phyloP scores from a whole-genome alignment of 2,329 filamentous ascomycete species.

The Juglanconis oblonga region DNA sequence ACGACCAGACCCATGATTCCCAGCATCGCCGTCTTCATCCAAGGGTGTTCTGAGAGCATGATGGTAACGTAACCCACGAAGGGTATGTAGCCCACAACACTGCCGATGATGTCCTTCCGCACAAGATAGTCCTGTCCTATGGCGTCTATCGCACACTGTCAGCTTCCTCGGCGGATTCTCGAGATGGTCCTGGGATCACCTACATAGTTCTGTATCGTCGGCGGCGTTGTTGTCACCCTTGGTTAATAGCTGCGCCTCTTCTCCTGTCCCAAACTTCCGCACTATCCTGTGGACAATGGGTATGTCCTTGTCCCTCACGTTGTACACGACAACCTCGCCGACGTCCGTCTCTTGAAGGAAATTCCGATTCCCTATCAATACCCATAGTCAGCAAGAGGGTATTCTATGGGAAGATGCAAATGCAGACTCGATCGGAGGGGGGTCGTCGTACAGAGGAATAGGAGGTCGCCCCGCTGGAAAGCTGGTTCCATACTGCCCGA shows the following conservation, averaged over 20 bases:
- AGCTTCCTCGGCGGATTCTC: background rate
- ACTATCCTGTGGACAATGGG: slow-evolving; percentile 95
- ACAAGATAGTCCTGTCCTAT: slow-evolving; percentile 82
- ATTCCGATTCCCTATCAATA: slow-evolving; percentile 56
- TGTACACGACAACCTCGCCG: slow-evolving; percentile 63
- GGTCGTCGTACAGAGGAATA: slow-evolving; percentile 59
- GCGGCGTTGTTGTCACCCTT: slow-evolving; percentile 97
- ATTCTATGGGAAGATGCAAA: background rate
- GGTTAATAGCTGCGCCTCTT: slow-evolving; percentile 73
- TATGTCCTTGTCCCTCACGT: slow-evolving; percentile 90
- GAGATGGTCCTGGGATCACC: background rate
- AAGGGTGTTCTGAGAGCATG: slow-evolving; percentile 89
- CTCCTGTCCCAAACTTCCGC: slow-evolving; percentile 62
- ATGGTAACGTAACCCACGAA: slow-evolving; percentile 98
- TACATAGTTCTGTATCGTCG: slow-evolving; percentile 76
- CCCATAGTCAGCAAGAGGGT: background rate
- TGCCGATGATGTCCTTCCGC: slow-evolving; percentile 88
- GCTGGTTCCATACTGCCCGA: slow-evolving; percentile 83
- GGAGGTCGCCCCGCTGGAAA: slow-evolving; percentile 73
- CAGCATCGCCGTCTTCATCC: slow-evolving; percentile 93
- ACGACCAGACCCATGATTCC: slow-evolving; percentile 94
- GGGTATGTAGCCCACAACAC: slow-evolving; percentile 86
- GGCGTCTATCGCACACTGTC: slow-evolving; percentile 50
- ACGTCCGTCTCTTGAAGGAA: slow-evolving; percentile 52
- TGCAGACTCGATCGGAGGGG: no score